A percentile compares a stretch with the other conserved stretches of the same genome.
Evolutionary conservation across 2,329 filamentous ascomycete species (phyloP).

Genomic region (Aspergillus aculeatus): DNA sequence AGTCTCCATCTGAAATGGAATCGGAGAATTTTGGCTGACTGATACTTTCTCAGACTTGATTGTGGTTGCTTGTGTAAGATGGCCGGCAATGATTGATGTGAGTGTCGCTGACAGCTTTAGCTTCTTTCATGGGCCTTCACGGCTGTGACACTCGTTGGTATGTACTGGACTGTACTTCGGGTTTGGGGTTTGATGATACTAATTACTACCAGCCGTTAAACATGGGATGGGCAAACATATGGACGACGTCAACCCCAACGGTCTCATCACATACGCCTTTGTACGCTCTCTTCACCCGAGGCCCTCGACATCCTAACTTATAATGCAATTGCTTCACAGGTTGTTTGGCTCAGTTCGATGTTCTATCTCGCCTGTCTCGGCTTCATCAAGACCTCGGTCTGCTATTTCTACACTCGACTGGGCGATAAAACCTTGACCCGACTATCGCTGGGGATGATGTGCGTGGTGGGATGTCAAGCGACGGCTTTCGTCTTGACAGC

Average conservation of each 20-base stretch:
- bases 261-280: slow-evolving; percentile 15
- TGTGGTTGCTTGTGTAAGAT: slow-evolving; percentile 30
- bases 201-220: slow-evolving; percentile 12
- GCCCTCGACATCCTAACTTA: not conserved
- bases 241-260: slow-evolving; percentile 9
- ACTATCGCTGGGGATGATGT: slow-evolving; percentile 42
- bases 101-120: slow-evolving; percentile 16
- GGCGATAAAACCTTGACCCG: slow-evolving; percentile 40
- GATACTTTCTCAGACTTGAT: slow-evolving; percentile 27
- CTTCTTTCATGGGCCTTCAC: slow-evolving; percentile 38
- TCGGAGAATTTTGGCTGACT: slow-evolving; percentile 9
- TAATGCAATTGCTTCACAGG: slow-evolving; percentile 20
- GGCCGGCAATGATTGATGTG: not conserved
- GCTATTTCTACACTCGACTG: slow-evolving; percentile 48
- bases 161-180: slow-evolving; percentile 2
- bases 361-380: slow-evolving; percentile 50
- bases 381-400: slow-evolving; percentile 50
- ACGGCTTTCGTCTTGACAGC: slow-evolving; percentile 43
- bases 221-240: slow-evolving; percentile 20
- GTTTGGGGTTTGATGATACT: not conserved
- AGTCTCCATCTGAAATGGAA: slow-evolving; percentile 7
- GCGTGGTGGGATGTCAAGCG: slow-evolving; percentile 42
- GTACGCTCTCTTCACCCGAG: not conserved
- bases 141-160: slow-evolving; percentile 35
- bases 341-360: slow-evolving; percentile 49